Evolutionary conservation across 306 rosid species (phyloP).

Genomic region (Benincasa hispida): DNA sequence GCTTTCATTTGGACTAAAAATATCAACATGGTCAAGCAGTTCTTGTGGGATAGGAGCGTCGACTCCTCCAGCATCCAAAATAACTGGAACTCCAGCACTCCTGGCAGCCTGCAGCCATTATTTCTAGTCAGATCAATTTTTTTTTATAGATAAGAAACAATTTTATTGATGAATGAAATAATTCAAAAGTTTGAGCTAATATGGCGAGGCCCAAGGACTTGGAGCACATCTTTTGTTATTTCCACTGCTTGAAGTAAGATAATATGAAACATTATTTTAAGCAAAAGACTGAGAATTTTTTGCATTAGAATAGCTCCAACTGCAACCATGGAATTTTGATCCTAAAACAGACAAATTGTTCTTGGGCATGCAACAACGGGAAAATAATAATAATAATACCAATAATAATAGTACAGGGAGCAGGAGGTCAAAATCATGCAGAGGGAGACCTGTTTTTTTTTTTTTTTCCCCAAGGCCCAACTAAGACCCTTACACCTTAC

Average conservation of each 20-base stretch:
- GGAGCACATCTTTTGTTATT: too few species aligned
- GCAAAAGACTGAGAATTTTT: neutral
- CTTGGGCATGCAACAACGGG: neutral
- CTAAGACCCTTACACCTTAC: too few species aligned
- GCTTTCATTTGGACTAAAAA: slow-evolving; percentile 80
- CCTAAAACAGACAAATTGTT: neutral
- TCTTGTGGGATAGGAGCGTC: slow-evolving; percentile 61
- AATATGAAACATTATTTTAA: neutral
- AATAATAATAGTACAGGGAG: too few species aligned
- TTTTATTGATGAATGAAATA: too few species aligned
- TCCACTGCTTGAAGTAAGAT: too few species aligned
- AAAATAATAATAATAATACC: too few species aligned
- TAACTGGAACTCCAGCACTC: slow-evolving; percentile 62
- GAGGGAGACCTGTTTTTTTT: too few species aligned
- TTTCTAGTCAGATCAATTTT: neutral
- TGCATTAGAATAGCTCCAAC: neutral
- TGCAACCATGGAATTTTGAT: neutral
- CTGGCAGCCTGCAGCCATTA: slow-evolving; percentile 57
- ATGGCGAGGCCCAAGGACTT: too few species aligned
- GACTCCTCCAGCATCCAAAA: slow-evolving; percentile 82
- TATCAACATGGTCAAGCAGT: slow-evolving; percentile 50
- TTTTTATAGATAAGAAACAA: too few species aligned
- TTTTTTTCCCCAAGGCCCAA: too few species aligned
- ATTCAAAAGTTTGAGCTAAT: too few species aligned
- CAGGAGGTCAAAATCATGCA: neutral